Evolutionary conservation across 768 basidiomycete species (phyloP), one percentile per base, ranked within the genome.

Genomic region (Kwoniella botswanensis): DNA sequence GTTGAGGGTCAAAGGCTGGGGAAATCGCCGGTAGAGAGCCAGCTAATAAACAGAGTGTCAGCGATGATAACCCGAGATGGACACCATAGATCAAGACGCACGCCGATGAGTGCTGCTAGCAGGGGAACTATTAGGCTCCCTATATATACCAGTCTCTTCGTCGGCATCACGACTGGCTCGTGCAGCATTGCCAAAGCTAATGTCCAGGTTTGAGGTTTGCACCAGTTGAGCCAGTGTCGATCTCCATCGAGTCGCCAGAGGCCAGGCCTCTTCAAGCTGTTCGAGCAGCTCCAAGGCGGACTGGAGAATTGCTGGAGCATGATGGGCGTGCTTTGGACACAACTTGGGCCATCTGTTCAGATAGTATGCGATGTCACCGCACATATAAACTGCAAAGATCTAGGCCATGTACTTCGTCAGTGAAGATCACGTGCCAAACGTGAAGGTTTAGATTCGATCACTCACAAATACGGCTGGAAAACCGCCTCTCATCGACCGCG

Each of bases 351-450:
- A 69, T 10, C 68, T 4, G 12, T 53, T 54, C 26, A 69, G 52
- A 35, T 52, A 63, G 41, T 63, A 69, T 4, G 68, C 68, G 22
- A 69, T 63, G 50, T 69, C 68, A 13, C 68, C 68, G 22, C 59
- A 62, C 68, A 69, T 69, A 46, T 69, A 69, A 7, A 69, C 68
- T 4, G 60, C 68, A 29, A 69, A 69, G 21, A 60, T n/a, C 53
- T 60, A 26, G 26, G 26, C 4, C 26, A 26, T 26, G 26, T 26
- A 26, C 26, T 4, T 26, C 26, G 26, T 26, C 26, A 26, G 26
- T 26, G 26, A 26, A 26, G 26, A 26, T 26, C 26, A 26, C 26
- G 4, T 26, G 26, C 26, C 4, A 4, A 26, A 26, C 26, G 26
- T 26, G 26, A 26, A 2, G 26, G 26, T 2, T 26, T 4, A 46